These are phyloP conservation scores for Chrysoporthe deuterocubensis DNA, from an alignment of 2,329 filamentous ascomycete species.

Conservation along the genomic window DNA sequence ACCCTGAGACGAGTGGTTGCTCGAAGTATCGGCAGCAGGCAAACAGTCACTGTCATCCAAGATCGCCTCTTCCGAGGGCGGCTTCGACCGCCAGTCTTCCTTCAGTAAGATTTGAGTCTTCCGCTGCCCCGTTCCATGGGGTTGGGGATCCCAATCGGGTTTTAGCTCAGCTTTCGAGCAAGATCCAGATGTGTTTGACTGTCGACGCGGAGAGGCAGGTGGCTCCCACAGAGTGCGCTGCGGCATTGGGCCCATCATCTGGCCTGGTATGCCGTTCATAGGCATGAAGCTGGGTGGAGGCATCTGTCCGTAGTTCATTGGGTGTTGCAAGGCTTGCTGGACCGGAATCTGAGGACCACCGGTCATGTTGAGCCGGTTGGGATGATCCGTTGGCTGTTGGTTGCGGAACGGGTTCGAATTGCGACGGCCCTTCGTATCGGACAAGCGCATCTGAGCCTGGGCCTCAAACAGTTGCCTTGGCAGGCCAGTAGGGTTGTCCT, in stretches of 20 bases:
- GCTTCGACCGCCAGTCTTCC: constrained; percentile 25
- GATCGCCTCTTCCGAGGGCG: constrained; percentile 21
- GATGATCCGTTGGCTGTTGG: constrained; percentile 6
- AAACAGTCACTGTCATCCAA: constrained; percentile 7
- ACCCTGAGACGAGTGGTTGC: constrained; percentile 19
- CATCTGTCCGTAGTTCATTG: not conserved
- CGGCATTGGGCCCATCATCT: not conserved
- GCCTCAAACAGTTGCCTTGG: constrained; percentile 8
- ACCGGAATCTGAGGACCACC: not conserved
- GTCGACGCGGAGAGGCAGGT: constrained; percentile 6
- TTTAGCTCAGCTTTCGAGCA: not conserved
- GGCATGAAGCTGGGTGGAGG: not conserved
- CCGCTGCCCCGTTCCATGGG: not conserved
- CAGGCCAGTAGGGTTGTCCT: constrained; percentile 5
- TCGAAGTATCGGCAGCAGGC: constrained; percentile 12
- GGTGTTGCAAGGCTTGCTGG: not conserved
- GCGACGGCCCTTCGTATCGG: constrained; percentile 4
- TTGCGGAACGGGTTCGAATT: constrained; percentile 19
- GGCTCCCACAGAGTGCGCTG: constrained; percentile 18
- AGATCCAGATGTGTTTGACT: constrained; percentile 8
- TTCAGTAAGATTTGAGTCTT: not conserved
- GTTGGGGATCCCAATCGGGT: not conserved
- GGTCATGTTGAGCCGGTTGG: not conserved
- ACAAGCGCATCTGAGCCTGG: not conserved
- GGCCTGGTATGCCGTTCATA: not conserved